Base-by-base conservation (phyloP, 179 eudicot genomes). In the Sideroxylon spinosum region DNA sequence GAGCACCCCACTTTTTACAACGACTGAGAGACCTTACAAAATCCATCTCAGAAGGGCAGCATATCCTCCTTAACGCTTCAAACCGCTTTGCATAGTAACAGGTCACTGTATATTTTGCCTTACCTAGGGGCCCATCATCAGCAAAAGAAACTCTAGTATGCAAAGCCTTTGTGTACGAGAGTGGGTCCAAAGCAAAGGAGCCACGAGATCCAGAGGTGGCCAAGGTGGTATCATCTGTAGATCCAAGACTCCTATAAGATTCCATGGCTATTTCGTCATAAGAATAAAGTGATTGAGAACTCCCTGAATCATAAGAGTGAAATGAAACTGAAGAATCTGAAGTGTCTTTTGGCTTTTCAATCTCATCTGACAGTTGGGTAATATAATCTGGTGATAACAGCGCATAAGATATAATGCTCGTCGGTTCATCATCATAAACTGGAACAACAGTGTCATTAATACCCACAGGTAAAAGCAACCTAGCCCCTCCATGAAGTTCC, bases 1-100 rank as follows among this genome's bases (percentile, higher is more conserved):
- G 94, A 7, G 97, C 98, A 60, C 97, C 98, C 97, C 97, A 94
- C 81, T 92, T 94, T 90, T 93, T 95, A 84, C 98, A 92, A 56
- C 94, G 97, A 78, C 97, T 91, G 19, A 95, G 93, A 68, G 97
- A 95, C 79, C 97, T 87, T 56, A 89, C 81, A 73, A 74, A 93
- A 85, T 95, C 97, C 62, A 90, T 25, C 80, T 91, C 95, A 68
- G 89, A 87, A 64, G 93, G 91, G 71, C 97, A 91, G 77, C 91
- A 89, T 52, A 85, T 89, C 78, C 87, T 85, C 80, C 98, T 87
- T 82, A 95, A 77, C 5, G 93, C 93, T 83, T 95, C 97, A 84
- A 95, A 95, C 77, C 88, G 85, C 87, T 88, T 93, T 14, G 96
- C 96, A 83, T 86, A 94, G 80, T 94, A 94, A 82, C 92, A 90